phyloP scores from a whole-genome alignment of 148 eudicot genomes.

The Rhododendron simsii region DNA sequence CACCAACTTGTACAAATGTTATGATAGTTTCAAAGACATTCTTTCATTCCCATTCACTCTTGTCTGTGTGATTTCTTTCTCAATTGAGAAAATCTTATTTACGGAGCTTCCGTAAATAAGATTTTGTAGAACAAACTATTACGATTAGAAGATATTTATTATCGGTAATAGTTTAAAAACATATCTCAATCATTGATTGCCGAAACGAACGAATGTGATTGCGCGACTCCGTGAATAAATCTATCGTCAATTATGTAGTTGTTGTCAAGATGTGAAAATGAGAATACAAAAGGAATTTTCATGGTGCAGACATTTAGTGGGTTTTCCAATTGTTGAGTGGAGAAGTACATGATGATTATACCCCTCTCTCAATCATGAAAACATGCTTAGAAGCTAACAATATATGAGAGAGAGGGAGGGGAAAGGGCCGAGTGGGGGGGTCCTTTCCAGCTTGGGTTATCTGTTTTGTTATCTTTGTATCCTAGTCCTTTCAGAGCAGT shows the following conservation, averaged over 20 bases:
- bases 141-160: too few relatives aligned
- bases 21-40: conserved; percentile 12
- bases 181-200: too few relatives aligned
- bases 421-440: too few relatives aligned
- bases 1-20: background rate
- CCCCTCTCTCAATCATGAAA: conserved; percentile 45
- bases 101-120: too few relatives aligned
- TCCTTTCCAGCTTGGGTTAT: background rate
- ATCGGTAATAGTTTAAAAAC: too few relatives aligned
- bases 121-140: too few relatives aligned
- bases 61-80: background rate
- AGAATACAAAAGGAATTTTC: background rate
- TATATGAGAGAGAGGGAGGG: background rate
- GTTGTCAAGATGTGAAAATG: background rate
- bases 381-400: conserved; percentile 74
- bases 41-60: conserved; percentile 14
- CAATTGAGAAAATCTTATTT: too few relatives aligned
- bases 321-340: conserved; percentile 22
- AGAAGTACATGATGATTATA: conserved; percentile 15
- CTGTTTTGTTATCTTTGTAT: background rate
- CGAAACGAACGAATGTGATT: too few relatives aligned
- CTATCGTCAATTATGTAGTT: background rate
- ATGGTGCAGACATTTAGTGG: background rate
- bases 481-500: background rate
- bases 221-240: too few relatives aligned